Base-by-base conservation (phyloP, 805 yeast genomes). In the Starmerella gropengiesseri region DNA sequence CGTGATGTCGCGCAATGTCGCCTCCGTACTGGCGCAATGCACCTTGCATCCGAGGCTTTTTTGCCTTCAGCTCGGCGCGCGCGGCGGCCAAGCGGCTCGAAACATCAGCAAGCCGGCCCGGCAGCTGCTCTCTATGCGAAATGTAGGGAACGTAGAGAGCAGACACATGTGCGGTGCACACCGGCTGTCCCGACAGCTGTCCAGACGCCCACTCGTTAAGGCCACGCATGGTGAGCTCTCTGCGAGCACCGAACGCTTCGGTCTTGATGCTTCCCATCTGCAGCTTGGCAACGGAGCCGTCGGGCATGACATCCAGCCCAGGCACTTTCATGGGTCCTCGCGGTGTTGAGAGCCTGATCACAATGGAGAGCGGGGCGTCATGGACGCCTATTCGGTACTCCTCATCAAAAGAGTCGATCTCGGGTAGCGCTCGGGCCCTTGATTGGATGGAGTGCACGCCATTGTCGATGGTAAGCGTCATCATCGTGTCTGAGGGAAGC, bases 11-110 rank as follows among this genome's bases (percentile, higher is more conserved):
- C 13, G 69, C 73, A 52, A 91, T 73, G 63, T 87, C 97, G 8
- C 96, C 96, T 16, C 97, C 97, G 55, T 80, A 84, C 62, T 87
- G 97, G 53, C 76, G 75, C 63, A 89, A 64, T 55, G 66, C 78
- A 0, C 96, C 96, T 56, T 81, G 39, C 18, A 38, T 38, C 5
- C 51, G 79, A 54, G 45, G 28, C 36, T 43, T 12, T 40, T 40
- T 2, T 25, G 65, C 62, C 1, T 44, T 7, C 43, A 16, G 66
- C 52, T 5, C 50, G 37, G 49, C 56, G 1, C 68, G 68, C 17
- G 52, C 53, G 7, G 35, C 43, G 4, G 14, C 34, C 16, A 54
- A 43, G 29, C 47, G 52, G n/a, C 43, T 49, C 26, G 44, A 32
- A 1, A 74, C 72, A 19, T 70, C 64, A 44, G 63, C 65, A 52